phyloP scores from a whole-genome alignment of 1,139 yeast genomes.

The Barnettozyma hawaiiensis region DNA sequence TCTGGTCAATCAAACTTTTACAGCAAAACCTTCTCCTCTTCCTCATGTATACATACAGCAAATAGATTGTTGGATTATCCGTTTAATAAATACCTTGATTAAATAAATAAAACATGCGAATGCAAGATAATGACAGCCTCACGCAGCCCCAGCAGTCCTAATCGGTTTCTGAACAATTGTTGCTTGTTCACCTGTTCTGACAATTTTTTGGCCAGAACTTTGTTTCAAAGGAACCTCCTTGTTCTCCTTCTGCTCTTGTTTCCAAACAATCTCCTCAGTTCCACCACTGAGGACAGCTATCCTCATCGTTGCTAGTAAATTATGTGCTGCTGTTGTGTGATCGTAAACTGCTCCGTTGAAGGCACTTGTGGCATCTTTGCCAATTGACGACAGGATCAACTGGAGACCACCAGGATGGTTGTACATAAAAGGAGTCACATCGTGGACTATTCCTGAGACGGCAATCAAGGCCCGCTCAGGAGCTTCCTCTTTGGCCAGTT shows the following conservation, averaged over 20 bases:
- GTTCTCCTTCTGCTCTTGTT: slow-evolving; percentile 49
- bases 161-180: slow-evolving; percentile 30
- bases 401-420: slow-evolving; percentile 73
- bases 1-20: background rate
- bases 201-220: slow-evolving; percentile 47
- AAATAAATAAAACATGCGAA: background rate
- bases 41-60: background rate
- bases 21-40: no score
- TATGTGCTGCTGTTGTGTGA: slow-evolving; percentile 70
- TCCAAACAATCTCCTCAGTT: slow-evolving; percentile 81
- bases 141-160: slow-evolving; percentile 27
- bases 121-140: background rate
- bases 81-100: background rate
- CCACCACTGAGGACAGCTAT: slow-evolving; percentile 74
- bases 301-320: slow-evolving; percentile 69
- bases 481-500: slow-evolving; percentile 31
- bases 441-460: slow-evolving; percentile 59
- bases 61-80: background rate
- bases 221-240: slow-evolving; percentile 47
- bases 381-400: slow-evolving; percentile 55
- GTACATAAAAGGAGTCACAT: slow-evolving; percentile 64
- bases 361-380: slow-evolving; percentile 68
- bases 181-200: slow-evolving; percentile 57
- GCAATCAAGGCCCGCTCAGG: slow-evolving; percentile 37
- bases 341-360: slow-evolving; percentile 72